Base-by-base conservation (phyloP, 208 protist genomes). In the Trypanosoma rangeli region DNA sequence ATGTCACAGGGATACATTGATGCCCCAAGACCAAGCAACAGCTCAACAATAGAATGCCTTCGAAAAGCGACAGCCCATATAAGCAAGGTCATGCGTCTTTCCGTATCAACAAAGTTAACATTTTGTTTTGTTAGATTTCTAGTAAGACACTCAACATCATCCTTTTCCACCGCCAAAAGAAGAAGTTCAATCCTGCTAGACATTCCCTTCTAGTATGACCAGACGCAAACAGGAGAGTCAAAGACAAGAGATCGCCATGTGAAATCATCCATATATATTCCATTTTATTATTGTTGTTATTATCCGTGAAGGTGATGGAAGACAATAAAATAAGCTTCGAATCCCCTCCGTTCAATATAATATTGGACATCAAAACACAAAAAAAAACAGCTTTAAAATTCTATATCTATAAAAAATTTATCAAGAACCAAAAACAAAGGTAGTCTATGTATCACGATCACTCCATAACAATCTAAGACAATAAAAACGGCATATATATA, bases 41-140 rank as follows among this genome's bases (percentile, higher is more conserved):
- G 55, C 46, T 84, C 76, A 7, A 72, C 66, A 37, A 82, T 85
- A 13, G 80, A 74, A 52, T 90, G 76, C 0, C 80, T 76, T 24
- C 79, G 68, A 48, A 89, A 69, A 26, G 74, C 53, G 29, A 93
- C 79, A 39, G 90, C 85, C 83, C 77, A 90, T 73, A 87, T 83
- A 64, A 95, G 70, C 44, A 93, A 78, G 53, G 87, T 85, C 8
- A 92, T 77, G 31, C 82, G 75, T 59, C 90, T 79, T 53, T 82
- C 73, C 13, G 74, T 77, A 59, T 93, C 86, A 13, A 78, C 76
- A 73, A 82, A 88, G 76, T 95, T 95, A 20, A 93, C 84, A 61
- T 95, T 95, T 55, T 82, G 59, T 31, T 77, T 68, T 0, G 83
- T 92, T 15, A 95, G 49, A 33, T 61, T 28, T 62, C 48, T 39